Evolutionary conservation across 768 basidiomycete species (phyloP).

Genomic region (Serendipita sp.): DNA sequence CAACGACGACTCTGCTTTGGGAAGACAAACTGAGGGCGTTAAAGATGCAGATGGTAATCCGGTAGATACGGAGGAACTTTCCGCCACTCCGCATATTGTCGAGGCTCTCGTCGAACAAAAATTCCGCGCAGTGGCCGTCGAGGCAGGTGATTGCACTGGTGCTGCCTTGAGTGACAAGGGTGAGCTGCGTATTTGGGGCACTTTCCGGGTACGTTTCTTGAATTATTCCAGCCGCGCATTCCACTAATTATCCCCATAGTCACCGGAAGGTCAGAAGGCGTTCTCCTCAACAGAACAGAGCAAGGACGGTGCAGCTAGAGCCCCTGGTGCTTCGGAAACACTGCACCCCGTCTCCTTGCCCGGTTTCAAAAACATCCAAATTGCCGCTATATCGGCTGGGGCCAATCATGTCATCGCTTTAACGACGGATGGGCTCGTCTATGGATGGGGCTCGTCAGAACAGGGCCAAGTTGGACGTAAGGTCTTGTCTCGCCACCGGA

Average conservation of each 20-base stretch:
- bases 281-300: conserved; percentile 1
- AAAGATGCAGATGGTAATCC: conserved; percentile 39
- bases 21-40: conserved; percentile 51
- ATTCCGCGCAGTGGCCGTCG: conserved; percentile 70
- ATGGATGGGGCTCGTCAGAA: conserved; percentile 82
- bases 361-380: conserved; percentile 24
- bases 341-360: conserved; percentile 17
- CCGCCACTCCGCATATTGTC: conserved; percentile 46
- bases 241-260: conserved; percentile 15
- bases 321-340: neutral
- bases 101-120: conserved; percentile 53
- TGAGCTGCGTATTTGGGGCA: conserved; percentile 73
- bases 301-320: neutral
- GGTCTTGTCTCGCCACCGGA: conserved; percentile 73
- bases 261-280: conserved; percentile 14
- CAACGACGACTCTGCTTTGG: conserved; percentile 80
- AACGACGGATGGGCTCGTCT: conserved; percentile 74
- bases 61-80: conserved; percentile 37
- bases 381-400: conserved; percentile 61
- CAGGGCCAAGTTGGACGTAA: conserved; percentile 84
- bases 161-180: conserved; percentile 70
- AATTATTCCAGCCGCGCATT: conserved; percentile 12
- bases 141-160: conserved; percentile 76
- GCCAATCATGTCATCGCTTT: conserved; percentile 81
- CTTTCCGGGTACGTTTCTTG: conserved; percentile 57